Conservation (phyloP, 1,139 yeast species). For the Kodamaea plutei region DNA sequence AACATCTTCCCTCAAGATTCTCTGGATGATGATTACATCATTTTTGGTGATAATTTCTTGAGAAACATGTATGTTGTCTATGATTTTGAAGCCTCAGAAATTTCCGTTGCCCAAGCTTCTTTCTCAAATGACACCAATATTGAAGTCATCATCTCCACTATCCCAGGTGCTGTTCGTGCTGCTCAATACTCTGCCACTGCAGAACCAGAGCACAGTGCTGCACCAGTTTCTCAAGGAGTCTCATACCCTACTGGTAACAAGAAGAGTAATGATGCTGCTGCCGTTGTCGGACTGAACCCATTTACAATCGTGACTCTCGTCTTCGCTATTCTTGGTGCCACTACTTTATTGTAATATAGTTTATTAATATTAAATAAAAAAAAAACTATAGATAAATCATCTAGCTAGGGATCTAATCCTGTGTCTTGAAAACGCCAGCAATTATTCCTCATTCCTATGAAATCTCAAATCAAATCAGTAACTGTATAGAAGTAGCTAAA, state of each 20-base stretch:
- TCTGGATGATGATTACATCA: not conserved
- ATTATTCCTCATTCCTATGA: too few species aligned
- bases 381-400: too few species aligned
- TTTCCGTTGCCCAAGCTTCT: conserved; percentile 19
- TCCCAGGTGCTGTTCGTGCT: conserved; percentile 45
- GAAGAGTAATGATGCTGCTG: not conserved
- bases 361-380: too few species aligned
- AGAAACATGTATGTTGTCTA: conserved; percentile 21
- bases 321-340: too few species aligned
- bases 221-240: not conserved
- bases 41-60: conserved; percentile 18
- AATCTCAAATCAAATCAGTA: too few species aligned
- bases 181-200: conserved; percentile 30
- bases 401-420: too few species aligned
- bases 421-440: too few species aligned
- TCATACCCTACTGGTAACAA: not conserved
- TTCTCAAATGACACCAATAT: conserved; percentile 10
- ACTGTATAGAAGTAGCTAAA: too few species aligned
- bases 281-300: too few species aligned
- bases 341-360: too few species aligned
- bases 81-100: conserved; percentile 16
- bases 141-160: conserved; percentile 30
- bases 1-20: conserved; percentile 12
- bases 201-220: not conserved
- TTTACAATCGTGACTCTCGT: too few species aligned